Evolutionary conservation across 495 filamentous ascomycete genomes (phyloP).

Genomic region (Aspergillus bertholletiae): DNA sequence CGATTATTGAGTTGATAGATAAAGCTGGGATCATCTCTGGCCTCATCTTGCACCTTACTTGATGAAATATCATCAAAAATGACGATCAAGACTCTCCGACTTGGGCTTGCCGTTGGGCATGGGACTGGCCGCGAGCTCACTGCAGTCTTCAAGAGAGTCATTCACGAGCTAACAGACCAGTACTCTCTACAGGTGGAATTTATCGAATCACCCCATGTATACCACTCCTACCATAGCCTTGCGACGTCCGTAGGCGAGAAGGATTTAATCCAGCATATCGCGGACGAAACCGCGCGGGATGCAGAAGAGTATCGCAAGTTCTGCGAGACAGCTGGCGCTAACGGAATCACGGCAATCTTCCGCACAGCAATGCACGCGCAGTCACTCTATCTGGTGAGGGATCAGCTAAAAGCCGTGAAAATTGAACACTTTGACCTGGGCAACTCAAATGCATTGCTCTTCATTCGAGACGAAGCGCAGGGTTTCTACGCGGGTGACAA

Average conservation of each 20-base stretch:
- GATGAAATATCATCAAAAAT: too few relatives aligned
- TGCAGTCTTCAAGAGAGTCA: constrained; percentile 1
- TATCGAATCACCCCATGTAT: background rate
- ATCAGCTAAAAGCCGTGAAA: constrained; percentile 1
- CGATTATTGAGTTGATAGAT: too few relatives aligned
- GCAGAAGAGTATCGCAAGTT: background rate
- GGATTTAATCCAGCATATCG: constrained; percentile 1
- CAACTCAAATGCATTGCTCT: constrained; percentile 1
- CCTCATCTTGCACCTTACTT: too few relatives aligned
- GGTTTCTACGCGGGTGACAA: constrained; percentile 2
- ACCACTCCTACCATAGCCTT: constrained; percentile 6
- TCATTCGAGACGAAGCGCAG: constrained; percentile 4
- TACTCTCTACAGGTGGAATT: constrained; percentile 3
- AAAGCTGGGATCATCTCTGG: too few relatives aligned
- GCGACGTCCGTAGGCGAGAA: background rate
- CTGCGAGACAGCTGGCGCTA: background rate
- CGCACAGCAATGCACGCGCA: constrained; percentile 4
- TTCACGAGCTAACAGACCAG: background rate
- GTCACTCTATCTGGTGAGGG: constrained; percentile 1
- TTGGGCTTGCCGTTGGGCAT: constrained; percentile 2
- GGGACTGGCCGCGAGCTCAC: constrained; percentile 5
- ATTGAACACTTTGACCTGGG: constrained; percentile 1
- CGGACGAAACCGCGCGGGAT: constrained; percentile 1
- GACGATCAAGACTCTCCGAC: constrained; percentile 2
- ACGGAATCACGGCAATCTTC: background rate